Evolutionary conservation across 2,329 filamentous ascomycete genomes (phyloP).

Genomic region (Ophiostoma ips): DNA sequence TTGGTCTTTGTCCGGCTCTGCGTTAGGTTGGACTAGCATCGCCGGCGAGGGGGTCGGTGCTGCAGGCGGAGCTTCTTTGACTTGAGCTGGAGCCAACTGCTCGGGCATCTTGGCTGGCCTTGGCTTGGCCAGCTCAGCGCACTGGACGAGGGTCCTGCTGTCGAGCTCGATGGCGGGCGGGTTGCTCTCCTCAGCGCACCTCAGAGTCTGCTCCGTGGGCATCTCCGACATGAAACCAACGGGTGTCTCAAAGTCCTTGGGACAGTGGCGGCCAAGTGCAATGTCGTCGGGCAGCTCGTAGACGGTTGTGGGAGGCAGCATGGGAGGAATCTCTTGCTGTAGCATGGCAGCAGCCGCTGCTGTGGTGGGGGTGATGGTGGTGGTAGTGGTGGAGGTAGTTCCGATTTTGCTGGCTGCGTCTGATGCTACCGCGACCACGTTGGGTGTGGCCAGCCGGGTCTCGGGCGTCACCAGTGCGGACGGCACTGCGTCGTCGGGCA

Average conservation of each 20-base stretch:
- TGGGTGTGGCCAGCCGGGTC: not conserved
- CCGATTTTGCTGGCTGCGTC: not conserved
- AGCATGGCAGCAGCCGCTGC: not conserved
- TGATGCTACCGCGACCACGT: not conserved
- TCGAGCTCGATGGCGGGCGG: slow-evolving; percentile 33
- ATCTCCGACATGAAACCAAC: slow-evolving; percentile 35
- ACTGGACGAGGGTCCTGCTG: slow-evolving; percentile 18
- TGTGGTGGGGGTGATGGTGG: not conserved
- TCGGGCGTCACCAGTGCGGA: not conserved
- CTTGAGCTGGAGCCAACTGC: not conserved
- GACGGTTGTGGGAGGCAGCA: not conserved
- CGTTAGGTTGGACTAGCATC: too few relatives aligned
- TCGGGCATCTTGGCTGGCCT: slow-evolving; percentile 10
- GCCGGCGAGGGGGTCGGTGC: too few relatives aligned
- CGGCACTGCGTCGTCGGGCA: not conserved
- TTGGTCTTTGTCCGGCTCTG: not conserved
- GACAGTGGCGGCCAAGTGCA: slow-evolving; percentile 11
- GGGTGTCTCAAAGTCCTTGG: slow-evolving; percentile 20
- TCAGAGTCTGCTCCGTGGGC: slow-evolving; percentile 28
- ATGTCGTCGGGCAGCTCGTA: slow-evolving; percentile 19
- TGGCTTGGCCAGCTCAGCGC: slow-evolving; percentile 26
- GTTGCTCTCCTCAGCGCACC: slow-evolving; percentile 27
- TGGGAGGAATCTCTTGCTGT: slow-evolving; percentile 16
- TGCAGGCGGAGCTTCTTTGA: too few relatives aligned
- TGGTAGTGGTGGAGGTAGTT: not conserved